phyloP scores from a whole-genome alignment of 208 protist genomes.

The Trypanosoma platydactyli region DNA sequence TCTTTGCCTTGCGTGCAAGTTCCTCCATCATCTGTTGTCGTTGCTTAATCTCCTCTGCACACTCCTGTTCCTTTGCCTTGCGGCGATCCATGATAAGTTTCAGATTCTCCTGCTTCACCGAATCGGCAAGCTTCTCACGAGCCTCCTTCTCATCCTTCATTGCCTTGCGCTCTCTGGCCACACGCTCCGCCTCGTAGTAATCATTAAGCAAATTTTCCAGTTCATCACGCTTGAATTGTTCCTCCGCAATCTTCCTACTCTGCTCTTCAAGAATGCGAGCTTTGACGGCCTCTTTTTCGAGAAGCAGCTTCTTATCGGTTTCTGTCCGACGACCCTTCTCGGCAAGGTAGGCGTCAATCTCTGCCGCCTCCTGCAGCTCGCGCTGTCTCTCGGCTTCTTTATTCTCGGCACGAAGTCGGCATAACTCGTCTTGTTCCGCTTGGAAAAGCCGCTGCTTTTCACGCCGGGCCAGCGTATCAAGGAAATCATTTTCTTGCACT shows the following conservation, averaged over 20 bases:
- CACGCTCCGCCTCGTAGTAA: constrained; percentile 88
- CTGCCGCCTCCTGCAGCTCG: constrained; percentile 76
- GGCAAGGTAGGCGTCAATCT: constrained; percentile 75
- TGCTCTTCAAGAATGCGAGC: constrained; percentile 82
- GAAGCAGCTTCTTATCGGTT: constrained; percentile 64
- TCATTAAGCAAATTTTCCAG: constrained; percentile 84
- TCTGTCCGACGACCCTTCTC: constrained; percentile 75
- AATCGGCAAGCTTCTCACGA: constrained; percentile 63
- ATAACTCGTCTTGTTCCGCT: constrained; percentile 85
- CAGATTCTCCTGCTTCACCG: constrained; percentile 69
- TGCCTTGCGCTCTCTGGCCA: constrained; percentile 74
- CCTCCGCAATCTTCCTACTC: constrained; percentile 73
- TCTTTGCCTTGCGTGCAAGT: constrained; percentile 79
- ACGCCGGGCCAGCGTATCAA: constrained; percentile 58
- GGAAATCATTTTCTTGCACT: constrained; percentile 84
- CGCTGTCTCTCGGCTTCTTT: constrained; percentile 78
- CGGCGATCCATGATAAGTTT: constrained; percentile 68
- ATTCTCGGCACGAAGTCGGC: constrained; percentile 58
- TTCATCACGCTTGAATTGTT: constrained; percentile 82
- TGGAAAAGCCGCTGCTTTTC: constrained; percentile 76
- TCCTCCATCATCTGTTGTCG: constrained; percentile 84
- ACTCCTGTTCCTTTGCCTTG: constrained; percentile 53
- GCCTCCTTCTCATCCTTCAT: constrained; percentile 66
- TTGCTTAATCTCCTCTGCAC: constrained; percentile 77
- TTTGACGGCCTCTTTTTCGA: constrained; percentile 77